Percentiles rank a stretch among this genome's conserved stretches.
Conservation (phyloP, 2,329 filamentous ascomycete genomes). For the Stemphylium vesicarium region DNA sequence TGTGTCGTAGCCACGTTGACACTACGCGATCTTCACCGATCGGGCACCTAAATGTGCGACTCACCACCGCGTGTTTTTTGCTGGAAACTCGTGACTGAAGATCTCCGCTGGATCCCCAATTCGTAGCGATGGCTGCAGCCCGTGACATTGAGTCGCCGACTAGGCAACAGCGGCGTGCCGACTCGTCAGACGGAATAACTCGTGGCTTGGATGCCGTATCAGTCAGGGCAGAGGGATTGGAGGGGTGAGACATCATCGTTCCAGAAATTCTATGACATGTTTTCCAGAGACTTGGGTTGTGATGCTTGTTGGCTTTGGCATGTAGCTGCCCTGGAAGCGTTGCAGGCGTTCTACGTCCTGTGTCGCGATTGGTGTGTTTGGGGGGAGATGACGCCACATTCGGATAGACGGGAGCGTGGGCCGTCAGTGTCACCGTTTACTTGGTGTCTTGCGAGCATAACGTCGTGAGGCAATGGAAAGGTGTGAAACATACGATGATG, state of each 20-base stretch:
- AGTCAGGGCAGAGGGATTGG: not conserved
- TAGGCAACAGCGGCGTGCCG: not conserved
- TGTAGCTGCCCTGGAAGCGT: not conserved
- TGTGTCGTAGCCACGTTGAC: not conserved
- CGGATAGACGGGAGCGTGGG: constrained; percentile 6
- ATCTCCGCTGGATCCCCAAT: not conserved
- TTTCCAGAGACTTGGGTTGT: not conserved
- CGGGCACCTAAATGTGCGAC: not conserved
- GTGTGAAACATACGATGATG: not conserved
- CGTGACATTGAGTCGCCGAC: not conserved
- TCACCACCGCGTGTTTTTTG: not conserved
- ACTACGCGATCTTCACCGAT: not conserved
- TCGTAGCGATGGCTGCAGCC: not conserved
- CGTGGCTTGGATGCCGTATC: not conserved
- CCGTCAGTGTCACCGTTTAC: not conserved
- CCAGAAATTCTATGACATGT: not conserved
- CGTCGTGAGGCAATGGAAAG: not conserved
- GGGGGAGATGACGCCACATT: constrained; percentile 5
- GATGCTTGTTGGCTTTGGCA: not conserved
- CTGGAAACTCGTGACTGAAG: not conserved
- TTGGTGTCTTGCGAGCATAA: not conserved
- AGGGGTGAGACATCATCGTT: not conserved
- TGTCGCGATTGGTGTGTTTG: constrained; percentile 3
- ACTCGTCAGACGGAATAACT: not conserved
- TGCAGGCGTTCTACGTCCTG: not conserved